phyloP scores from a whole-genome alignment of 495 filamentous ascomycete species.

The Xylaria flabelliformis region DNA sequence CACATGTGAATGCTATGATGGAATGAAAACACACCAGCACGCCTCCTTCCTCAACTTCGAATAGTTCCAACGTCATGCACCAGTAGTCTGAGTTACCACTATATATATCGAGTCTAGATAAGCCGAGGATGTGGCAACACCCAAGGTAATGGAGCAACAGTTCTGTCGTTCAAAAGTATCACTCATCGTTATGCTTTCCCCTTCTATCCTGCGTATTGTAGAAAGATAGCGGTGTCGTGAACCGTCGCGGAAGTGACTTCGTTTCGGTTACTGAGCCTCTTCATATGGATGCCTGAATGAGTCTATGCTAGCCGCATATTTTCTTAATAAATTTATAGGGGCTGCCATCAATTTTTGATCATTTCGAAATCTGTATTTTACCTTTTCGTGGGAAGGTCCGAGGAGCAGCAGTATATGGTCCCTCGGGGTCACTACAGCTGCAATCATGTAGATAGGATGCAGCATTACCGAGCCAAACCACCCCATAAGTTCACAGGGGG shows the following conservation, averaged over 20 bases:
- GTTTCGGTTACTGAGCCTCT: not conserved
- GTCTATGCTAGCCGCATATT: not conserved
- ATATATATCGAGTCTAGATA: not conserved
- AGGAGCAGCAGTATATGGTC: not conserved
- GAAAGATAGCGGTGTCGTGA: not conserved
- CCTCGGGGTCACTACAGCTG: not conserved
- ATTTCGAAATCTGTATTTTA: not conserved
- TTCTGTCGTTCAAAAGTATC: not conserved
- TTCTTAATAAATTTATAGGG: not conserved
- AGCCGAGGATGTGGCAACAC: not conserved
- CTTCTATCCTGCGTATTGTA: not conserved
- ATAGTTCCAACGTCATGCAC: not conserved
- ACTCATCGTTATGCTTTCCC: not conserved
- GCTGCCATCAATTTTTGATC: not conserved
- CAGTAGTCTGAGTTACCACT: not conserved
- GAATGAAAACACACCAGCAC: not conserved
- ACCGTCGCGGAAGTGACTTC: not conserved
- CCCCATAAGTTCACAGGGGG: constrained; percentile 18
- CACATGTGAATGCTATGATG: not conserved
- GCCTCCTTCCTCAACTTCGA: not conserved
- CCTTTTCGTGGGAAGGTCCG: not conserved
- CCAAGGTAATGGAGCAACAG: not conserved
- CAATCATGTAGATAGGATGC: not conserved
- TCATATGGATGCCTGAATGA: not conserved
- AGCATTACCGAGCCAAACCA: constrained; percentile 21